Base-by-base conservation (phyloP, 176 grass and related monocot genomes). In the Phoenix dactylifera region DNA sequence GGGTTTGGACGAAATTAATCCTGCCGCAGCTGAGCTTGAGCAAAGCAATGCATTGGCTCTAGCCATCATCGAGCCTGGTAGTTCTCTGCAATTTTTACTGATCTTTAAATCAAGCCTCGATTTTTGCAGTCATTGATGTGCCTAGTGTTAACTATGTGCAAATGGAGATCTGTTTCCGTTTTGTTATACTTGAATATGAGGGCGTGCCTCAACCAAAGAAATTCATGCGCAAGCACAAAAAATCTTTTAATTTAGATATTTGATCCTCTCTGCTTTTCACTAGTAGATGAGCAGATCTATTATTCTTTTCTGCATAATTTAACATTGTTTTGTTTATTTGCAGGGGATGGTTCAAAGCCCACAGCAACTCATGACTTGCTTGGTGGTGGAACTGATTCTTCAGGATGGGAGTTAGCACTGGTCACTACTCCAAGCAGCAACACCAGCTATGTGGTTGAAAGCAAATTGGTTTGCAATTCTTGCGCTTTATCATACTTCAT, bases 1-100 rank as follows among this genome's bases (percentile, higher is more conserved):
- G 87, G 83, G 86, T 53, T 81, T 98, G 67, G 79, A 98, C 53
- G 84, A 91, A 85, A 67, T 88, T 55, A 88, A 92, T 62, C 93
- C 93, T 52, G 64, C 79, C 66, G 89, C 78, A 56, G 79, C 73
- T 48, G 28, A 92, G 18, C 81, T 98, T 68, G 87, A 98, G 66
- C 69, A 81, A 72, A 83, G 70, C 54, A 98, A 92, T 78, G 84
- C 84, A 66, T 73, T 86, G 51, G 93, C 93, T 72, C 84, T 92
- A 67, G 84, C 84, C 64, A 92, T 98, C 48, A 76, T 92, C 18
- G 55, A 70, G 51, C 82, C 87, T 88, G 93, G 93, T 98, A 77
- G 19, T 54, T 51, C 0, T 60, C 26, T 15, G 57, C 26, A 24
- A 39, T 29, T 65, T 48, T 73, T 44, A 54, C 15, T 52, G 9